A percentile compares a stretch with the other conserved stretches of the same genome.
phyloP scores from a whole-genome alignment of 148 eudicot species.

The Vaccinium myrtillus region DNA sequence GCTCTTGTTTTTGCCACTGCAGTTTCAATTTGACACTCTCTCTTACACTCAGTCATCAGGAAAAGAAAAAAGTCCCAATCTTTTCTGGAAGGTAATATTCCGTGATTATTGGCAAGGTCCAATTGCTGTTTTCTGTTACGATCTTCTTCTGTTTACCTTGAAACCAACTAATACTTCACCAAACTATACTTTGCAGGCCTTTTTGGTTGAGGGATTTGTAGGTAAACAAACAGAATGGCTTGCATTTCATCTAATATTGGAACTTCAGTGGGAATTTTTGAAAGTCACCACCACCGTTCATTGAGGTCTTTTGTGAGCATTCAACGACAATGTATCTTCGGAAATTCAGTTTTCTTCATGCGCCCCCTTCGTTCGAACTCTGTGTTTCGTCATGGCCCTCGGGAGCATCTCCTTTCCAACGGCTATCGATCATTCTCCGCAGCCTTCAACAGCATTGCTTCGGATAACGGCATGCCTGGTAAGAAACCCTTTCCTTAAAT shows the following conservation, averaged over 20 bases:
- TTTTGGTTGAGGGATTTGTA: not conserved
- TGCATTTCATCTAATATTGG: conserved; percentile 27
- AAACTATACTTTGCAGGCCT: conserved; percentile 1
- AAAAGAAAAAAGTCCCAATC: not conserved
- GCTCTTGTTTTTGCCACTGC: not conserved
- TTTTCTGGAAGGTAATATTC: not conserved
- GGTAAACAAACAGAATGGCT: conserved; percentile 22
- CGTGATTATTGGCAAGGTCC: not conserved
- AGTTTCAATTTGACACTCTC: not conserved
- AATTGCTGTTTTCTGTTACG: not conserved
- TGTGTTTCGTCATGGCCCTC: not conserved
- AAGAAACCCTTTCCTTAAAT: not conserved
- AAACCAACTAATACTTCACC: not conserved
- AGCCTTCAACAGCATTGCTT: conserved; percentile 20
- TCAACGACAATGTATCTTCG: not conserved
- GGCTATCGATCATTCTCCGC: conserved; percentile 14
- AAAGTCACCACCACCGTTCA: conserved; percentile 1
- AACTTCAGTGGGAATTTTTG: conserved; percentile 14
- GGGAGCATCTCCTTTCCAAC: not conserved
- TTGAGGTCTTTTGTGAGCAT: not conserved
- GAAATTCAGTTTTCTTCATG: not conserved
- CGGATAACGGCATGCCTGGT: conserved; percentile 20
- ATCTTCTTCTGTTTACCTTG: not conserved
- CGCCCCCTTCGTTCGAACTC: not conserved
- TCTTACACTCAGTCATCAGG: not conserved